Base-by-base conservation (phyloP, 768 basidiomycete genomes). In the Dioszegia aurantiaca region DNA sequence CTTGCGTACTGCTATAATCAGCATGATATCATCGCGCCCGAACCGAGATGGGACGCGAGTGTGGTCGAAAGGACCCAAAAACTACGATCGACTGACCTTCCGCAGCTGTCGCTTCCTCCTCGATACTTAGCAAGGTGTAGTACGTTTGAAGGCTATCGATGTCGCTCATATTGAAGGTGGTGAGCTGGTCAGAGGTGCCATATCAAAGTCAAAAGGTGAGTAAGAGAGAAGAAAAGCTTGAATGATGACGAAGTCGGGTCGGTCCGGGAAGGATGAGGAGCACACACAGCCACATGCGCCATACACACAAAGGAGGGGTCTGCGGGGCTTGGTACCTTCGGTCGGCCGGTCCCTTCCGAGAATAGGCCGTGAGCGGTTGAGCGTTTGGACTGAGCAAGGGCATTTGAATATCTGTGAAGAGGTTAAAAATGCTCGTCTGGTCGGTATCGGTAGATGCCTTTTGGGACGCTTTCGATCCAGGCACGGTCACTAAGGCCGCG, bases 1-100 rank as follows among this genome's bases (percentile, higher is more conserved):
- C 48, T 67, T 63, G 16, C 66, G 62, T 8, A 67, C 66, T 67
- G 31, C 39, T 5, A 47, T 33, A 28, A 43, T 16, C 16, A 54
- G 56, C 51, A 60, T 14, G 58, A 39, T 8, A 26, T 9, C 24
- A 2, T 36, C 52, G n/a, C 9, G 16, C 14, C 23, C 11, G 2
- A 31, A 14, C 14, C 33, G 1, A 16, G 14, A 8, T n/a, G 19
- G 40, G 17, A 37, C 17, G 36, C 10, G 14, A 8, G 21, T 42
- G 16, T 31, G 16, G 17, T 19, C 26, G 1, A 33, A 26, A 42
- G 52, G 39, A 16, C 23, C 37, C n/a, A 27, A 40, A 26, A 11
- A 54, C 33, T 33, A 6, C 8, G 21, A 10, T 26, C 31, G 54
- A 42, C 61, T 58, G 31, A 67, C 65, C 49, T 46, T 67, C 59